Base-by-base conservation (phyloP, 2,329 filamentous ascomycete species). In the Pezicula radicicola region DNA sequence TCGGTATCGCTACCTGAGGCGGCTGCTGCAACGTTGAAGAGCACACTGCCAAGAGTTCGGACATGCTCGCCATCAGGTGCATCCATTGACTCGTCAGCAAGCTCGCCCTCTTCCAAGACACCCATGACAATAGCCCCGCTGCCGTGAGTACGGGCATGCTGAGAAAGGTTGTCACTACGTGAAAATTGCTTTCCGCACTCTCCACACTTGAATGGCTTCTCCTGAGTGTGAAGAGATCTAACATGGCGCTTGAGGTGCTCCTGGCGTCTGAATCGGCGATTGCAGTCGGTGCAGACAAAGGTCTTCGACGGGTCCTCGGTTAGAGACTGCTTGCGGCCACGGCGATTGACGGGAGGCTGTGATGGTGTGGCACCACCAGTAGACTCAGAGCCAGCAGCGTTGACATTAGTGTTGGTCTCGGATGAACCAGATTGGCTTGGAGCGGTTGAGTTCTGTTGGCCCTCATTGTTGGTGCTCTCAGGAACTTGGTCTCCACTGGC, bases 131-230 rank as follows among this genome's bases (percentile, higher is more conserved):
- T 89, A 55, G 91, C 89, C 56, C 91, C 91, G 53, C 86, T 88
- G 51, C 91, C 91, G 67, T 99, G 94, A 4, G 94, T 99, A 57
- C 94, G 85, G 58, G 94, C 87, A 70, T 99, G 94, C 75, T 99
- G 94, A 21, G 91, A 89, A 15, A 99, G 83, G 78, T 99, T 99
- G 75, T 99, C 94, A 63, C 90, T 96, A 64, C 94, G 88, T 18
- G 93, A 97, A 76, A 97, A 99, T 79, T 96, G 97, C 87, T 99
- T 99, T 64, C 94, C 93, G 67, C 94, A 99, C 75, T 99, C 93
- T 60, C 85, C 83, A 79, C 94, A 99, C 75, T 96, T 91, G 66
- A 97, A 99, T 5, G 94, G 94, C 85, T 97, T 99, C 70, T 97
- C 94, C 68, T 96, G 88, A 1, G 94, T 99, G 79, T 99, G 94